phyloP scores from a whole-genome alignment of 2,329 filamentous ascomycete species.

The Colletotrichum sp. region DNA sequence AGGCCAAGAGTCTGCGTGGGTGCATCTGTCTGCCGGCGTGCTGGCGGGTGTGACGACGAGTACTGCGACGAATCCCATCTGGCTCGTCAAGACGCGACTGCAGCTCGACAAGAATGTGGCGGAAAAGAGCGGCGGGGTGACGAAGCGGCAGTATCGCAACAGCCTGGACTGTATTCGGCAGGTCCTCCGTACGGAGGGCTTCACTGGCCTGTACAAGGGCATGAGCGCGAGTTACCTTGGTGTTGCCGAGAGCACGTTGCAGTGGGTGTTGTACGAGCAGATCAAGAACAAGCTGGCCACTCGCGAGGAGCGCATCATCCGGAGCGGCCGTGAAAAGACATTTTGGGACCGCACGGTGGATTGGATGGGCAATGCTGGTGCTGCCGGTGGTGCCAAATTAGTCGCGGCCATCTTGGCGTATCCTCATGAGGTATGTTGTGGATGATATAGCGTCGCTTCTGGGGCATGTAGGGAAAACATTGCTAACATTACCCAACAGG shows the following conservation, averaged over 20 bases:
- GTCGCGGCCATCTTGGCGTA: conserved; percentile 86
- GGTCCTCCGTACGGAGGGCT: conserved; percentile 79
- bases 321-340: conserved; percentile 66
- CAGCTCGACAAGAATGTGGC: conserved; percentile 89
- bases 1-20: conserved; percentile 72
- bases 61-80: conserved; percentile 94
- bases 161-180: conserved; percentile 87
- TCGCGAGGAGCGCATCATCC: conserved; percentile 63
- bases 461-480: not conserved
- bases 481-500: conserved; percentile 45
- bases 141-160: conserved; percentile 78
- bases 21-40: conserved; percentile 80
- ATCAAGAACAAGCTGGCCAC: conserved; percentile 77
- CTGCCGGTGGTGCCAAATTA: conserved; percentile 85
- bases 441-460: not conserved
- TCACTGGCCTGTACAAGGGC: conserved; percentile 85
- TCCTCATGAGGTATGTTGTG: conserved; percentile 76
- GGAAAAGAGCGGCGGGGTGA: conserved; percentile 57
- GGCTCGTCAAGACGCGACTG: conserved; percentile 92
- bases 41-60: conserved; percentile 84
- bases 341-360: conserved; percentile 77
- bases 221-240: conserved; percentile 92
- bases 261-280: conserved; percentile 95
- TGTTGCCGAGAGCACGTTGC: conserved; percentile 86
- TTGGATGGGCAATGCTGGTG: conserved; percentile 79